Evolutionary conservation across 768 basidiomycete species (phyloP).

Genomic region (Rhodocollybia butyracea): DNA sequence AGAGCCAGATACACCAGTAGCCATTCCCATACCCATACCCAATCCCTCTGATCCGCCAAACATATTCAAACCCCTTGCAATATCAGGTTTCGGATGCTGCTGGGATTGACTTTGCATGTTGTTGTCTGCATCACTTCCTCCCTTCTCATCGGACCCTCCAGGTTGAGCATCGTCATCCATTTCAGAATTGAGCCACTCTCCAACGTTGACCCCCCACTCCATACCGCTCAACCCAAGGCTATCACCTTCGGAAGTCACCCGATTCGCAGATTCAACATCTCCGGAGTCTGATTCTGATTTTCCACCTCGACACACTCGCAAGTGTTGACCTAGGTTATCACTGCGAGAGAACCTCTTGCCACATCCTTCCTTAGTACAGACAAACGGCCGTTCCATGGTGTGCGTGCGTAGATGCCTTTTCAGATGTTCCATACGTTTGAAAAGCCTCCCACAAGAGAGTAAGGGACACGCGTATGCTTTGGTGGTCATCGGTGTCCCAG

Average conservation of each 20-base stretch:
- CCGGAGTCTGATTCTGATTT: constrained; percentile 24
- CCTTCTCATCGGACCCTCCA: constrained; percentile 25
- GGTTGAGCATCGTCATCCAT: constrained; percentile 28
- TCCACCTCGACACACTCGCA: constrained; percentile 65
- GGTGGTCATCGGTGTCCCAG: constrained; percentile 19
- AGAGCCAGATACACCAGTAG: neutral
- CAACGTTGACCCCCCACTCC: constrained; percentile 10
- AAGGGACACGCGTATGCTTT: constrained; percentile 76
- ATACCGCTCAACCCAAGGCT: neutral
- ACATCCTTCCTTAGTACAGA: constrained; percentile 58
- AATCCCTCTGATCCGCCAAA: constrained; percentile 20
- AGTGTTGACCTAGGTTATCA: constrained; percentile 87
- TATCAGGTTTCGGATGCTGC: neutral
- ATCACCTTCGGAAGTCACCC: neutral
- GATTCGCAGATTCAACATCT: constrained; percentile 12
- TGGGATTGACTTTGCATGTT: neutral
- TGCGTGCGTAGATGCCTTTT: constrained; percentile 87
- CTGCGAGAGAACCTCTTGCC: constrained; percentile 82
- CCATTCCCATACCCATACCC: constrained; percentile 25
- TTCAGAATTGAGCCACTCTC: constrained; percentile 14
- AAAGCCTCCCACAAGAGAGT: constrained; percentile 77
- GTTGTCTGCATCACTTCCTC: constrained; percentile 2
- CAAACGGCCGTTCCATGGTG: constrained; percentile 84
- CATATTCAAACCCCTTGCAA: constrained; percentile 24
- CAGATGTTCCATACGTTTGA: constrained; percentile 92